phyloP scores from a whole-genome alignment of 2,329 filamentous ascomycete genomes.

The Aspergillus intermedius region DNA sequence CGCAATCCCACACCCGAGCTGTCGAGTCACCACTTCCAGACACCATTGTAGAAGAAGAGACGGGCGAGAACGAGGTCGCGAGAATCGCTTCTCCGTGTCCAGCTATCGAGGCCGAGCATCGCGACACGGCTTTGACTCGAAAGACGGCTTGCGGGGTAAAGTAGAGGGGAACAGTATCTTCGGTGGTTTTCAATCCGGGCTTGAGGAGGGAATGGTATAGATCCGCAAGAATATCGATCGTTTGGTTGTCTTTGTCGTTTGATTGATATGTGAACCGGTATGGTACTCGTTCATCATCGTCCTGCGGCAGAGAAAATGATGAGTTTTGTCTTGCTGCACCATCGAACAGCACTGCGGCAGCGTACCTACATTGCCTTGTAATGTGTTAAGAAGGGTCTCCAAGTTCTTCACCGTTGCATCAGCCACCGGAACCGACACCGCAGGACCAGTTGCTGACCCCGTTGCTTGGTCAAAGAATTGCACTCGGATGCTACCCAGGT shows the following conservation, averaged over 20 bases:
- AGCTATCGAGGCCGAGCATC: conserved; percentile 79
- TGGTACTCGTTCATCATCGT: conserved; percentile 56
- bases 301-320: conserved; percentile 27
- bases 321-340: not conserved
- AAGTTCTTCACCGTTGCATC: conserved; percentile 86
- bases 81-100: conserved; percentile 91
- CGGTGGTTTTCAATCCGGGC: conserved; percentile 49
- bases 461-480: conserved; percentile 80
- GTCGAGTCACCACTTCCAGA: conserved; percentile 89
- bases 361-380: conserved; percentile 63
- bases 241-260: conserved; percentile 26
- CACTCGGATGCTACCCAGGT: conserved; percentile 71
- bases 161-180: conserved; percentile 57
- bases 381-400: conserved; percentile 75
- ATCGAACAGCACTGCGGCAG: conserved; percentile 7
- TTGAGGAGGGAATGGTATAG: conserved; percentile 48
- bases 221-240: conserved; percentile 42
- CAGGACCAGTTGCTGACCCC: conserved; percentile 61
- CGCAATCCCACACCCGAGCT: conserved; percentile 87
- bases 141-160: conserved; percentile 85
- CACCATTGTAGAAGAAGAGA: conserved; percentile 67
- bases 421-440: conserved; percentile 69
- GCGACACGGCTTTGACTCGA: conserved; percentile 81
- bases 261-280: conserved; percentile 59
- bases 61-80: conserved; percentile 76